These are phyloP conservation scores for Alternaria brassicicola DNA, from an alignment of 2,329 filamentous ascomycete species.

Conservation along the genomic window DNA sequence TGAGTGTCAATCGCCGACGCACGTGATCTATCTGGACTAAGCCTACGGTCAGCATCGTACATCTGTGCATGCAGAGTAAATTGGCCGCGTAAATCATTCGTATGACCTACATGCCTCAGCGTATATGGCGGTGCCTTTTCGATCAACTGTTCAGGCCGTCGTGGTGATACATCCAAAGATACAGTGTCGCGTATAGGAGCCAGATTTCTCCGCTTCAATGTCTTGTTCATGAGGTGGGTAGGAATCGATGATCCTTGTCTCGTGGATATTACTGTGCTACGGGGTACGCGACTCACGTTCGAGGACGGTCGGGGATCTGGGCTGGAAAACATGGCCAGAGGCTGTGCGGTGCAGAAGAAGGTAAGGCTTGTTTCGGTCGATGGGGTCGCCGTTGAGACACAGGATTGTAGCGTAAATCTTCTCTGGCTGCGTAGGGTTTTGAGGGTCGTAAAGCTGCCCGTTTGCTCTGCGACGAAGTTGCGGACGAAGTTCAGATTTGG, in stretches of 20 bases:
- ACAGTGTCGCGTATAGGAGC: not conserved
- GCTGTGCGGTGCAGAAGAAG: constrained; percentile 15
- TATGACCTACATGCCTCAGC: not conserved
- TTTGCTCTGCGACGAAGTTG: not conserved
- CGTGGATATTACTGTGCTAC: not conserved
- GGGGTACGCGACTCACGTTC: not conserved
- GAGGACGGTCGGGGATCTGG: not conserved
- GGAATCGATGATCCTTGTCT: not conserved
- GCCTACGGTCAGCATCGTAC: not conserved
- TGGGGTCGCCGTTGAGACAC: constrained; percentile 4
- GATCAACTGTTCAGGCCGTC: not conserved
- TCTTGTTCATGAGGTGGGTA: not conserved
- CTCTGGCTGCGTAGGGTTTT: not conserved
- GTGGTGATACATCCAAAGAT: not conserved
- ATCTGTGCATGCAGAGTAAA: not conserved
- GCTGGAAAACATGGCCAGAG: constrained; percentile 7
- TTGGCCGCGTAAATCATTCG: not conserved
- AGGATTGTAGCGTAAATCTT: not conserved
- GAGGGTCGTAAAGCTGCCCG: not conserved
- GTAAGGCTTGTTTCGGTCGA: not conserved
- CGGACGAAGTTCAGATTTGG: not conserved
- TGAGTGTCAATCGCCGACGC: not conserved
- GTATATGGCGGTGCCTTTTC: not conserved
- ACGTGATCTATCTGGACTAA: not conserved
- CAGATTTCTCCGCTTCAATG: not conserved